Percentiles rank a stretch among this genome's conserved stretches.
These are phyloP conservation scores for Exophiala sp. DNA, from an alignment of 2,329 filamentous ascomycete genomes.

Conservation along the genomic window DNA sequence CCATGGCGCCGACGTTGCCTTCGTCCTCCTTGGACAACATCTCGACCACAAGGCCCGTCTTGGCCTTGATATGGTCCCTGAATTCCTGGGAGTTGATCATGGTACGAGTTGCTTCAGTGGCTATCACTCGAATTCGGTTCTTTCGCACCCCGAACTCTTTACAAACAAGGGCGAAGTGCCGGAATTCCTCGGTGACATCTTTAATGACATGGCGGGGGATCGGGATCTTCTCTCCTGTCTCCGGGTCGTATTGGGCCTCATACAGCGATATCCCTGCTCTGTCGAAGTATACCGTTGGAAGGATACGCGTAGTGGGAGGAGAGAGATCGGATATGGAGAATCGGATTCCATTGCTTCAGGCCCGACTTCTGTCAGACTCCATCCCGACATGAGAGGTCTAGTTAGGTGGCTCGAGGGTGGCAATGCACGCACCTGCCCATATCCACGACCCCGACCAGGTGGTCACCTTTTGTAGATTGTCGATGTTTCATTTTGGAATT, in stretches of 20 bases:
- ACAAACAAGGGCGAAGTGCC: constrained; percentile 66
- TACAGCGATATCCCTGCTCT: constrained; percentile 78
- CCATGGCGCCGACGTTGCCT: constrained; percentile 73
- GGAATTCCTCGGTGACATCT: constrained; percentile 60
- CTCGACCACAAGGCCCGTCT: constrained; percentile 61
- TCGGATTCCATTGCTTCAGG: constrained; percentile 75
- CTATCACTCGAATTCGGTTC: constrained; percentile 65
- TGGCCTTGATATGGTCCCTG: constrained; percentile 55
- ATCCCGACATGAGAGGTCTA: background rate
- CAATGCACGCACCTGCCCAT: constrained; percentile 35
- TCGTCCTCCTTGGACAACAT: constrained; percentile 74
- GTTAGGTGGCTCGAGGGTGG: constrained; percentile 1
- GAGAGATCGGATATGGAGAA: constrained; percentile 80
- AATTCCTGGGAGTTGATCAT: constrained; percentile 70
- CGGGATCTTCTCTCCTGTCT: constrained; percentile 40
- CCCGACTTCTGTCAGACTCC: too few relatives aligned
- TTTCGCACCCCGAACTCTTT: constrained; percentile 59
- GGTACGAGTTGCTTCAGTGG: constrained; percentile 84
- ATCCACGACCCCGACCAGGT: constrained; percentile 34
- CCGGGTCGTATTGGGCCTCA: constrained; percentile 56
- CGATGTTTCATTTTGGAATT: constrained; percentile 1
- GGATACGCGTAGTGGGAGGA: constrained; percentile 61
- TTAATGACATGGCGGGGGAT: constrained; percentile 56
- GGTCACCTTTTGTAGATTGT: background rate
- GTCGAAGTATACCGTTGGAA: constrained; percentile 70